Evolutionary conservation across 768 basidiomycete genomes (phyloP).

Genomic region (Psilocybe azurescens): DNA sequence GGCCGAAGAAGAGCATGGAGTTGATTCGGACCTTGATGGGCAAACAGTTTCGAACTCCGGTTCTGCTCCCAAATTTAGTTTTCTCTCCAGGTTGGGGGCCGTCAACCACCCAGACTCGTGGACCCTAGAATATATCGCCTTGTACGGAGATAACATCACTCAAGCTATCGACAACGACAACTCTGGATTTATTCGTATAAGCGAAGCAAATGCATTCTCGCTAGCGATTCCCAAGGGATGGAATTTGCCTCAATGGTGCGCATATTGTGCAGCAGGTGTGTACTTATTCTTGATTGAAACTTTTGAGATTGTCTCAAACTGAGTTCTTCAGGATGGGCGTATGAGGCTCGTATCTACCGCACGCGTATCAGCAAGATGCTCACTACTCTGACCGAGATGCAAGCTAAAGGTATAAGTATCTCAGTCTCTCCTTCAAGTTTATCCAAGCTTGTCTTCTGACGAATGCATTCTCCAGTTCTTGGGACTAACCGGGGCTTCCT

Average conservation of each 20-base stretch:
- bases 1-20: not conserved
- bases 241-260: constrained; percentile 29
- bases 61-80: constrained; percentile 6
- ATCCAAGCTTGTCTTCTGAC: not conserved
- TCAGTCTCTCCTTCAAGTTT: not conserved
- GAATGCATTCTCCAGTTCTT: not conserved
- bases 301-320: not conserved
- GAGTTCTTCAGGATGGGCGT: constrained; percentile 20
- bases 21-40: not conserved
- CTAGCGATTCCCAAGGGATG: constrained; percentile 23
- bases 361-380: constrained; percentile 24
- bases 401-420: constrained; percentile 16
- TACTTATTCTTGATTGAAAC: not conserved
- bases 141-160: constrained; percentile 17
- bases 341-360: constrained; percentile 27
- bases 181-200: constrained; percentile 29
- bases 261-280: constrained; percentile 25
- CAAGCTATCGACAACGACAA: constrained; percentile 24
- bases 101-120: constrained; percentile 22
- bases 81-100: constrained; percentile 7
- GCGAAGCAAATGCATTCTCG: constrained; percentile 27
- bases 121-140: constrained; percentile 24
- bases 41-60: not conserved
- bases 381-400: constrained; percentile 19
- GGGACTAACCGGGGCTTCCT: constrained; percentile 7